Evolutionary conservation across 352 stramenopile species (phyloP).

Genomic region (Globisporangium barbulae): DNA sequence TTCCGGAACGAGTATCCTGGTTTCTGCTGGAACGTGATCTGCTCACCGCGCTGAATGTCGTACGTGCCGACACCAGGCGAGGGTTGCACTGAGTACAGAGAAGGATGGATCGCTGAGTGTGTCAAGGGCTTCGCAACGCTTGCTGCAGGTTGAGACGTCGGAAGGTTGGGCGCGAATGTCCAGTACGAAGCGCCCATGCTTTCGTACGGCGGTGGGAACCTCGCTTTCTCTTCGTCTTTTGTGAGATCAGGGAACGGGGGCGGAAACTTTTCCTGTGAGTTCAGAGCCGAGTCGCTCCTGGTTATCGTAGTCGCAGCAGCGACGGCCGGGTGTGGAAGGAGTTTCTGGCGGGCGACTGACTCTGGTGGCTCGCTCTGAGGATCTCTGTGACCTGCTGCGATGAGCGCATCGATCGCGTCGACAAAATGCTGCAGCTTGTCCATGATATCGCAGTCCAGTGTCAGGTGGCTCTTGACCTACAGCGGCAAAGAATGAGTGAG

Average conservation of each 20-base stretch:
- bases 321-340: slow-evolving; percentile 3
- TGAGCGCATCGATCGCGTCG: slow-evolving; percentile 24
- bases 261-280: slow-evolving; percentile 18
- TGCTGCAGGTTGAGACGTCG: not conserved
- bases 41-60: slow-evolving; percentile 41
- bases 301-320: not conserved
- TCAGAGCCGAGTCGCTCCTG: not conserved
- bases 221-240: slow-evolving; percentile 12
- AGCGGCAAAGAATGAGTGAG: not conserved
- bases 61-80: slow-evolving; percentile 46
- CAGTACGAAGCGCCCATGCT: slow-evolving; percentile 25
- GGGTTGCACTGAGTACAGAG: slow-evolving; percentile 9
- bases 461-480: slow-evolving; percentile 29
- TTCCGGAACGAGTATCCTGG: slow-evolving; percentile 38
- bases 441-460: slow-evolving; percentile 24
- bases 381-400: not conserved
- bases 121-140: not conserved
- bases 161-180: slow-evolving; percentile 20
- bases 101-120: slow-evolving; percentile 7
- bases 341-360: no score
- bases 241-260: slow-evolving; percentile 37
- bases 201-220: slow-evolving; percentile 37
- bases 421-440: slow-evolving; percentile 36
- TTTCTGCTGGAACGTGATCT: slow-evolving; percentile 37
- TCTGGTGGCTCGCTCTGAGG: not conserved